These are phyloP conservation scores for Cutaneotrichosporon dermatis DNA, from an alignment of 1,284 basidiomycete genomes.

Conservation along the genomic window DNA sequence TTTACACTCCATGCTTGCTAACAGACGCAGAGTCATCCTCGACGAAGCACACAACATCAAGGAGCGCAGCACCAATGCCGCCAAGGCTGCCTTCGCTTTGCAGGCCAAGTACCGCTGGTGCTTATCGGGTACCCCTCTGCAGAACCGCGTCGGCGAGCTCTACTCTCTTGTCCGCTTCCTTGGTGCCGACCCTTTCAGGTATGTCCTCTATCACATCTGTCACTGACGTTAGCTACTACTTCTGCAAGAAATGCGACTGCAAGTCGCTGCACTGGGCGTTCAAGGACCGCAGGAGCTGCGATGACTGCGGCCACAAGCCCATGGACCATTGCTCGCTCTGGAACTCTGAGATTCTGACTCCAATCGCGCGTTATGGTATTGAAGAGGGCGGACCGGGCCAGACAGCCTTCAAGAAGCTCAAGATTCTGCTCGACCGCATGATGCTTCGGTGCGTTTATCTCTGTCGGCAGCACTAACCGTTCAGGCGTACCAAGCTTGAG, in stretches of 20 bases:
- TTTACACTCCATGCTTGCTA: conserved; percentile 52
- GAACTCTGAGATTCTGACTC: conserved; percentile 67
- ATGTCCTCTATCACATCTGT: neutral
- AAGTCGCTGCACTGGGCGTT: conserved; percentile 63
- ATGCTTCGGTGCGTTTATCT: conserved; percentile 66
- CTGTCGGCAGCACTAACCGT: neutral
- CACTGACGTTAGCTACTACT: conserved; percentile 61
- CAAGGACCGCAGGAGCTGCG: conserved; percentile 73
- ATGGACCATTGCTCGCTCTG: conserved; percentile 77
- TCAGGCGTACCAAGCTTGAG: conserved; percentile 63
- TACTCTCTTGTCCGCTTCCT: conserved; percentile 90
- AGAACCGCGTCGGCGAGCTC: conserved; percentile 95
- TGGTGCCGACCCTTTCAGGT: conserved; percentile 76
- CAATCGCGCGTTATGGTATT: conserved; percentile 72
- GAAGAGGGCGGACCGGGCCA: conserved; percentile 66
- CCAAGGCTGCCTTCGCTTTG: conserved; percentile 90
- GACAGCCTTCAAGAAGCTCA: conserved; percentile 83
- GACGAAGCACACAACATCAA: conserved; percentile 99
- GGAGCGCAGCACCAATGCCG: conserved; percentile 89
- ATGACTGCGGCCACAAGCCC: conserved; percentile 86
- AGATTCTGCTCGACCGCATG: conserved; percentile 83
- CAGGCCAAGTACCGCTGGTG: conserved; percentile 85
- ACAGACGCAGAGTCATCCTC: conserved; percentile 49
- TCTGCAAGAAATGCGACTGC: conserved; percentile 66
- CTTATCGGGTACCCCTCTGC: conserved; percentile 93